Evolutionary conservation across 495 filamentous ascomycete genomes (phyloP).

Genomic region (Annulohypoxylon maeteangense): DNA sequence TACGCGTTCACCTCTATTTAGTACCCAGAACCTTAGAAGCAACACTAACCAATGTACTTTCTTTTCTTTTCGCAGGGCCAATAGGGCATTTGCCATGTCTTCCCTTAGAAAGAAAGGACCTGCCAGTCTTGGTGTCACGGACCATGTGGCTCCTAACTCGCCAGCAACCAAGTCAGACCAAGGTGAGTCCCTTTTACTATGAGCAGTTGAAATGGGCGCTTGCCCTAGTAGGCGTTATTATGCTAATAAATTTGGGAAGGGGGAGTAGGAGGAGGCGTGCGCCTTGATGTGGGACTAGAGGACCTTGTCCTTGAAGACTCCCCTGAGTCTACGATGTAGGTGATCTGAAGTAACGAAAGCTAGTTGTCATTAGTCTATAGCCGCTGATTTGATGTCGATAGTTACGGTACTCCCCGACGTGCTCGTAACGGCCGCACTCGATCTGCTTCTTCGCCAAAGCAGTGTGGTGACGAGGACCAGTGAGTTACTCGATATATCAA

Average conservation of each 20-base stretch:
- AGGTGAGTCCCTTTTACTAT: conserved; percentile 21
- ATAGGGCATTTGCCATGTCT: conserved; percentile 8
- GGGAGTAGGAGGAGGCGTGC: conserved; percentile 20
- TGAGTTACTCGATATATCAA: background rate
- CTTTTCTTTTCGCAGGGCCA: conserved; percentile 1
- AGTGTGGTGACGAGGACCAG: conserved; percentile 2
- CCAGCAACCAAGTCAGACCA: conserved; percentile 31
- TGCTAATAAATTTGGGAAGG: conserved; percentile 20
- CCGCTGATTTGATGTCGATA: conserved; percentile 5
- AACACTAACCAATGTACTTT: background rate
- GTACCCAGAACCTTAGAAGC: background rate
- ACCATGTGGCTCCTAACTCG: background rate
- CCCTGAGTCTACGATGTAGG: conserved; percentile 2
- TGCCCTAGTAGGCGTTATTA: background rate
- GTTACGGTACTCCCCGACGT: background rate
- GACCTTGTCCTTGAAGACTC: conserved; percentile 18
- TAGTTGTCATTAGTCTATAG: background rate
- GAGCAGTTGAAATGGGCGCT: background rate
- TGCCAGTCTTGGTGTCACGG: conserved; percentile 14
- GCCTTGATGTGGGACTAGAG: conserved; percentile 20
- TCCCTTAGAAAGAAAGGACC: conserved; percentile 28
- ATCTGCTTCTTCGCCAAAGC: background rate
- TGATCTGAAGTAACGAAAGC: background rate
- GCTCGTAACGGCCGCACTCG: background rate
- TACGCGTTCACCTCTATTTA: background rate